phyloP scores from a whole-genome alignment of 352 stramenopile species.

The Hyaloperonospora arabidopsidis region DNA sequence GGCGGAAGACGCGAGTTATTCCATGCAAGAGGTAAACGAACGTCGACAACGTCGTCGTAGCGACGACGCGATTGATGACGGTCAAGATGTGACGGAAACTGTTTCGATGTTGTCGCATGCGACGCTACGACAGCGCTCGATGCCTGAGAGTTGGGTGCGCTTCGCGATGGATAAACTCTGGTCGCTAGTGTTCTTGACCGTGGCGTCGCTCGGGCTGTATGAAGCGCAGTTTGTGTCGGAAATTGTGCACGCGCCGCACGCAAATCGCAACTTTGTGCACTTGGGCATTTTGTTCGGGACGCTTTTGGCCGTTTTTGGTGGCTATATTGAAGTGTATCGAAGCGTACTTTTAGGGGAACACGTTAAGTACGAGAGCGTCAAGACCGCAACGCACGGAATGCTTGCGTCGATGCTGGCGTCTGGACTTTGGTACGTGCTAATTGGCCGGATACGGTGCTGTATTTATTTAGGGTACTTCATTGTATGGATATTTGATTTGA shows the following conservation, averaged over 20 bases:
- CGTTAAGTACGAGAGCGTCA: conserved; percentile 52
- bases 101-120: conserved; percentile 34
- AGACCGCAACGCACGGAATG: conserved; percentile 64
- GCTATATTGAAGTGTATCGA: conserved; percentile 72
- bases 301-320: conserved; percentile 46
- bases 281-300: conserved; percentile 45
- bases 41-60: conserved; percentile 26
- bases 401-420: conserved; percentile 48
- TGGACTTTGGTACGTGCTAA: conserved; percentile 36
- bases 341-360: conserved; percentile 47
- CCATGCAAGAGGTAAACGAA: conserved; percentile 50
- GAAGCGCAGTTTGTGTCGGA: conserved; percentile 52
- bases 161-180: conserved; percentile 49
- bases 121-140: conserved; percentile 8
- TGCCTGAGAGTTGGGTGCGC: conserved; percentile 31
- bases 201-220: conserved; percentile 47
- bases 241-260: conserved; percentile 45
- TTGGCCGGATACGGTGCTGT: neutral
- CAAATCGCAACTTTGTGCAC: conserved; percentile 45
- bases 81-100: conserved; percentile 20
- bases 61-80: conserved; percentile 2
- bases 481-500: neutral
- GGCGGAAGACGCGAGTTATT: too few species aligned
- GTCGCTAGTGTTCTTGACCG: conserved; percentile 43
- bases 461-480: too few species aligned